Evolutionary conservation across 2,329 filamentous ascomycete species (phyloP).

Genomic region (Emydomyces testavorans): DNA sequence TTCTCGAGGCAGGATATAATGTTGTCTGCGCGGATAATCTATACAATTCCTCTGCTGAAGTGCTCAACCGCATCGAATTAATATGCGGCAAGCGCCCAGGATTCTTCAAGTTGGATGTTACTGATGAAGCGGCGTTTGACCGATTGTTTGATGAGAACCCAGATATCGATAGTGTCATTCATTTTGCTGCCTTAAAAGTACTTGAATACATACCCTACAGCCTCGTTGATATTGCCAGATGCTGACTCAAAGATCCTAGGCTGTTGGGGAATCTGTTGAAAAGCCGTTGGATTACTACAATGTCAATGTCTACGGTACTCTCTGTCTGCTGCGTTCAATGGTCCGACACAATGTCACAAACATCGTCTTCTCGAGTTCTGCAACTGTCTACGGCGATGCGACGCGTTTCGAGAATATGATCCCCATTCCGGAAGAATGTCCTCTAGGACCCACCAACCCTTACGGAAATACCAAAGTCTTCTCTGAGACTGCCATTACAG

Average conservation of each 20-base stretch:
- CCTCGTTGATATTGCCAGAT: not conserved
- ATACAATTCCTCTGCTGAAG: slow-evolving; percentile 90
- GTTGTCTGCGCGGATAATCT: slow-evolving; percentile 94
- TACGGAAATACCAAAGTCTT: slow-evolving; percentile 94
- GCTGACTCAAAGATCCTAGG: slow-evolving; percentile 40
- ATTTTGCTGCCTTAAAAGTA: slow-evolving; percentile 95
- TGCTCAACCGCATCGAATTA: slow-evolving; percentile 87
- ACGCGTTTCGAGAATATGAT: slow-evolving; percentile 97
- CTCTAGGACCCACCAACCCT: slow-evolving; percentile 90
- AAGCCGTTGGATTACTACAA: slow-evolving; percentile 96
- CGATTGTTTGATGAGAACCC: slow-evolving; percentile 80
- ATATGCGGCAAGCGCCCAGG: slow-evolving; percentile 76
- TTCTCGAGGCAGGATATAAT: slow-evolving; percentile 89
- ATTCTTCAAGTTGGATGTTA: slow-evolving; percentile 82
- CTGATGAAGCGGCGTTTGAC: slow-evolving; percentile 70
- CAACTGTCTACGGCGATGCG: slow-evolving; percentile 95
- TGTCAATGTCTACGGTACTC: slow-evolving; percentile 88
- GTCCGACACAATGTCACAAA: slow-evolving; percentile 80
- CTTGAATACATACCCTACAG: not conserved
- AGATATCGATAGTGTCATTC: slow-evolving; percentile 93
- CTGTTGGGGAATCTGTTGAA: slow-evolving; percentile 87
- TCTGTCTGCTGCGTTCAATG: slow-evolving; percentile 79
- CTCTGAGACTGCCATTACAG: slow-evolving; percentile 83
- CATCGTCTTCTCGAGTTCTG: slow-evolving; percentile 97
- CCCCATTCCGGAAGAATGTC: slow-evolving; percentile 92